Conservation (phyloP, 2,329 filamentous ascomycete species). For the Nemania abortiva region DNA sequence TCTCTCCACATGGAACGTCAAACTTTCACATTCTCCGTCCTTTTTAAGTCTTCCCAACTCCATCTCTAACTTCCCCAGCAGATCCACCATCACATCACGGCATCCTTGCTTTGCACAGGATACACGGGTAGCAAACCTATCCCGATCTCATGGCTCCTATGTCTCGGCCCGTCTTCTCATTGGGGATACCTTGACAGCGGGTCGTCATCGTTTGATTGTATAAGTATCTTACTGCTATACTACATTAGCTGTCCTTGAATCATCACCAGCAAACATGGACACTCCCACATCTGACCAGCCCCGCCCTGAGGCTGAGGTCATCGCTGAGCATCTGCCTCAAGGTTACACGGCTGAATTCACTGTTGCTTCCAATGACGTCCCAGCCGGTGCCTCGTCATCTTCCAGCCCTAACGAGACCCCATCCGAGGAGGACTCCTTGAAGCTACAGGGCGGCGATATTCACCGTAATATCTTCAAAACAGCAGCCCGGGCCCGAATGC, state of each 20-base stretch:
- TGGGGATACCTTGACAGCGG: constrained; percentile 24
- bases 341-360: constrained; percentile 59
- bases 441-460: constrained; percentile 80
- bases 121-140: constrained; percentile 1
- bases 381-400: constrained; percentile 38
- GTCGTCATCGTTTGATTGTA: constrained; percentile 1
- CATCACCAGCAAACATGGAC: constrained; percentile 19
- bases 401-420: constrained; percentile 46
- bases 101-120: constrained; percentile 2
- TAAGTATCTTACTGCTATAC: neutral
- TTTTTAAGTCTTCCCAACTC: constrained; percentile 6
- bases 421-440: constrained; percentile 72
- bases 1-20: constrained; percentile 24
- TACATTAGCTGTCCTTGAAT: constrained; percentile 1
- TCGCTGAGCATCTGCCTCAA: constrained; percentile 40
- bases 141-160: constrained; percentile 32
- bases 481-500: constrained; percentile 66
- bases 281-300: constrained; percentile 30
- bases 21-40: constrained; percentile 7
- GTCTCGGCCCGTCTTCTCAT: constrained; percentile 13
- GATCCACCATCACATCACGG: neutral
- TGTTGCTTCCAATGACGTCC: constrained; percentile 42
- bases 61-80: constrained; percentile 4
- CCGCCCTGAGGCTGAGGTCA: constrained; percentile 38
- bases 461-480: constrained; percentile 83